Evolutionary conservation across 106 monocot genomes (phyloP), one percentile per base, ranked within the genome.

Genomic region (Iris macrosiphon): DNA sequence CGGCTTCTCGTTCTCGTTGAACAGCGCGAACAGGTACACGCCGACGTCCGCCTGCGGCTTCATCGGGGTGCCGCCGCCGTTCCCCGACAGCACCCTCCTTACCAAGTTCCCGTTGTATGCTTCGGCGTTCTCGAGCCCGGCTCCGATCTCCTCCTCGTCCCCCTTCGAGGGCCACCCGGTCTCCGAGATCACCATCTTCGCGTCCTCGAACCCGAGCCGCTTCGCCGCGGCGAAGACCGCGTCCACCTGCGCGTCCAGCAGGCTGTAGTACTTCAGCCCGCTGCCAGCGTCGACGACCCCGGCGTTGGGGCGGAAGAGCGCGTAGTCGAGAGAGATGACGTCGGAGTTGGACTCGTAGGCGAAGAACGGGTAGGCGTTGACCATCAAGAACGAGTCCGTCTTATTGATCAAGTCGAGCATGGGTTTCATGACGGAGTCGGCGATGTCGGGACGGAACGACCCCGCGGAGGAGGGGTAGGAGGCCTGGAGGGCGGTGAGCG

Each of bases 361-460:
- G 62, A 94, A 89, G 88, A 85, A 94, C 0, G 93, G 93, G 73
- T 94, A 94, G 13, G 78, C 84, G 34, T 94, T 94, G 0, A 94
- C 75, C 93, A 89, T 94, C 39, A 94, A 64, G 29, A 59, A 82
- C 0, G 88, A 89, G 0, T 67, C 70, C 1, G 75, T 73, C 28
- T 61, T 45, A 2, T 71, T 59, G 49, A 94, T 75, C 37, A 94
- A 63, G 6, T 94, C 81, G n/a, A 94, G 70, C 81, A 94, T 88
- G 23, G 88, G 88, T 26, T 32, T 53, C 55, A 94, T 81, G 23
- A 87, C 87, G 2, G 76, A 31, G 15, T 54, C 55, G 5, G 67
- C 67, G 26, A 82, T 59, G 3, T 92, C 79, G 7, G 72, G 19
- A n/a, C 75, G 74, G 67, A 94, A 94, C 1, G 69, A 41, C 9